Evolutionary conservation across 768 basidiomycete species (phyloP), one percentile per base, ranked within the genome.

Genomic region (Tricholoma sp.): DNA sequence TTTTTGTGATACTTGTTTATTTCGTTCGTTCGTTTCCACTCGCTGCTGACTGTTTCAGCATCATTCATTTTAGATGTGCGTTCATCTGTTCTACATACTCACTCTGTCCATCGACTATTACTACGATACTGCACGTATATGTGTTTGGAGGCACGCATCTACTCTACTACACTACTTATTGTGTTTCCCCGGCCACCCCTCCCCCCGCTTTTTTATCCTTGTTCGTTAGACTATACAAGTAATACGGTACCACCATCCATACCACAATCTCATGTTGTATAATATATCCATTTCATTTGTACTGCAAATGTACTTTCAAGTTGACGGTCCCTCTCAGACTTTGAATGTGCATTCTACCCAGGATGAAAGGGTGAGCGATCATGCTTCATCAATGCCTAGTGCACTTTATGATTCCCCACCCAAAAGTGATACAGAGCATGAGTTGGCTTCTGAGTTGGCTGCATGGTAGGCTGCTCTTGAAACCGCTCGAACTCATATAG

Each of bases 181-280:
- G 17, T 18, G 41, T 42, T 42, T 41, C 20, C 10, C 18, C 9
- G 10, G 7, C 18, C 24, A 9, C 13, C 13, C 34, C 34, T 39
- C 15, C n/a, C n/a, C 37, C 15, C 37, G 10, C 2, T 8, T 31
- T n/a, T n/a, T 7, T 9, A 24, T 45, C 20, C 28, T 12, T 45
- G 10, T 45, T 24, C 28, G 10, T 11, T 48, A 31, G 47, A 48
- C 47, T 20, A 12, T 15, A 48, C 13, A 29, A 20, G 12, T 48
- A 48, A 48, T 48, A 24, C 15, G 29, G 28, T 48, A 48, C 47
- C 45, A 48, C 4, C 47, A 48, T 48, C 47, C 47, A 48, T 48
- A 48, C 47, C 47, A 48, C 47, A 48, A 48, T 48, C 45, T 48
- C 28, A 31, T 29, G 28, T n/a, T 47, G 45, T 48, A 48, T 48